Conservation (phyloP, 805 yeast genomes). For the Gaillardinia entomophila region DNA sequence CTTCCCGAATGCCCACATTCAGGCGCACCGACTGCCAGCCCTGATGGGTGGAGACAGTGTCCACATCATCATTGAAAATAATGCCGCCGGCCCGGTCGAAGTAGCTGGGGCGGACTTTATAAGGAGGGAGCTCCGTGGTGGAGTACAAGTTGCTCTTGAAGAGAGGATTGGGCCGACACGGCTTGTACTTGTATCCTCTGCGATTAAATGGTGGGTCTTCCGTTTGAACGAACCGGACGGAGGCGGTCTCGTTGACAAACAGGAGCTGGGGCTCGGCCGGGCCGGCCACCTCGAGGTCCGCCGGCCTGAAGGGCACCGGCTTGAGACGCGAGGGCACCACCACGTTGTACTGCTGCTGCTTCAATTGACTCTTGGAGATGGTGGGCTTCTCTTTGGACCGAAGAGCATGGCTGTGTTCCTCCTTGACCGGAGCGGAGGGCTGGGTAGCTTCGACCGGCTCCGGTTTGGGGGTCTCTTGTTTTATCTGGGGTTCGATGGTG, state of each 20-base stretch:
- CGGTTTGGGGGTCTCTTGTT: constrained; percentile 7
- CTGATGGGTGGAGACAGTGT: constrained; percentile 47
- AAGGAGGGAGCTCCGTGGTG: constrained; percentile 72
- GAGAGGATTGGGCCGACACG: constrained; percentile 66
- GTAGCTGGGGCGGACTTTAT: constrained; percentile 46
- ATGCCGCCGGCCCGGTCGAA: constrained; percentile 69
- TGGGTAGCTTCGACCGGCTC: not conserved
- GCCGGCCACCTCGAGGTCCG: constrained; percentile 10
- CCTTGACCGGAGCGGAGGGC: constrained; percentile 3
- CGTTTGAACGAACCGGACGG: constrained; percentile 31
- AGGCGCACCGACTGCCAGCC: constrained; percentile 83
- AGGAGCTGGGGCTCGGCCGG: constrained; percentile 7
- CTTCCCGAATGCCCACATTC: constrained; percentile 72
- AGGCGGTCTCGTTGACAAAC: constrained; percentile 8
- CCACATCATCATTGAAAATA: constrained; percentile 19
- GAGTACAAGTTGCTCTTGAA: constrained; percentile 56
- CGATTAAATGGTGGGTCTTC: constrained; percentile 82
- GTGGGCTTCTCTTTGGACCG: constrained; percentile 19
- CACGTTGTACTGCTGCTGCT: constrained; percentile 23
- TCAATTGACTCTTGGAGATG: constrained; percentile 13
- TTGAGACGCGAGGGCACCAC: constrained; percentile 30
- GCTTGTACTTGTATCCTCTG: constrained; percentile 74
- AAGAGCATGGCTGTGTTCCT: constrained; percentile 16
- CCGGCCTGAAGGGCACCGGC: constrained; percentile 24
- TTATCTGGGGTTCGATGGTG: constrained; percentile 13